These are phyloP conservation scores for Corymbia maculata DNA, from an alignment of 345 rosid species.

Conservation along the genomic window DNA sequence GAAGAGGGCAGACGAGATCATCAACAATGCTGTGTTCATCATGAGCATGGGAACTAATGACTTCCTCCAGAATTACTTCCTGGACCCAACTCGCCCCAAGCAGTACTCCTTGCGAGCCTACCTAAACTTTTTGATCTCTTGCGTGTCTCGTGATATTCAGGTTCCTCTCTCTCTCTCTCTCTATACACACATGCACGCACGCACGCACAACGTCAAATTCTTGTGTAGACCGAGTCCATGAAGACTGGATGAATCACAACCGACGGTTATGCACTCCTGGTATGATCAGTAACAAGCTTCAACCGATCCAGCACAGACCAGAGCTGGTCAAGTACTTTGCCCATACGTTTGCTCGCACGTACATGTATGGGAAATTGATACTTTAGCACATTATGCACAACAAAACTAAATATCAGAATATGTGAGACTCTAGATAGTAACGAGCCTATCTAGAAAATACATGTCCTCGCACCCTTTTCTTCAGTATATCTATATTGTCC, in stretches of 20 bases:
- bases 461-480: background rate
- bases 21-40: constrained; percentile 35
- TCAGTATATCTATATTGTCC: background rate
- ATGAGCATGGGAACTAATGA: constrained; percentile 86
- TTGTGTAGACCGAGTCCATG: background rate
- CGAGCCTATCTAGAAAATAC: background rate
- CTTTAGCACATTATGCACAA: background rate
- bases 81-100: constrained; percentile 56
- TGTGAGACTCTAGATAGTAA: background rate
- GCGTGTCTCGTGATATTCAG: constrained; percentile 41
- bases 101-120: constrained; percentile 45
- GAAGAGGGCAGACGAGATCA: constrained; percentile 31
- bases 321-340: background rate
- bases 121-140: constrained; percentile 39
- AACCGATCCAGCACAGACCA: background rate
- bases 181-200: background rate
- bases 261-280: background rate
- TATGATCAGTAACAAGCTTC: background rate
- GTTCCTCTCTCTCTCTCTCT: constrained; percentile 9
- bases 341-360: background rate
- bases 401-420: background rate
- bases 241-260: background rate
- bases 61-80: constrained; percentile 64
- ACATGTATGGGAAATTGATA: background rate
- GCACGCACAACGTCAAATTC: background rate